Conservation (phyloP, 1,284 basidiomycete species). For the Fomitopsis palustris region DNA sequence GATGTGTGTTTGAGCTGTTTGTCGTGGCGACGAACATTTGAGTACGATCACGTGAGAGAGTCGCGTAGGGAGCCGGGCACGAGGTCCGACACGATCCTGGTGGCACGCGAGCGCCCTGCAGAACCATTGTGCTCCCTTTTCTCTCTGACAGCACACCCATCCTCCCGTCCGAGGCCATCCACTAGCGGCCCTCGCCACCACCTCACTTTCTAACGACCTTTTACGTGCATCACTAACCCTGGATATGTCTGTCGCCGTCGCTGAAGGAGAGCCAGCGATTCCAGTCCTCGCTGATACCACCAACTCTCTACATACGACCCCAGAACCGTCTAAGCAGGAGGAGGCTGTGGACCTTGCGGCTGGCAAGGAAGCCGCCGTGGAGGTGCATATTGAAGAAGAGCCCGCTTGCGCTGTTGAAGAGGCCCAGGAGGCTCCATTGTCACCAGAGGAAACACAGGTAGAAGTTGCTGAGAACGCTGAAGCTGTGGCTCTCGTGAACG, state of each 20-base stretch:
- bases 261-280: slow-evolving; percentile 10
- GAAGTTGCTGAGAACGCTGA: neutral
- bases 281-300: slow-evolving; percentile 12
- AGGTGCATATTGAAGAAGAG: neutral
- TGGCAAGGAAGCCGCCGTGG: neutral
- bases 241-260: slow-evolving; percentile 26
- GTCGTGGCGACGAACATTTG: neutral
- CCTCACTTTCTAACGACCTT: slow-evolving; percentile 13
- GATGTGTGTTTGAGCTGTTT: neutral
- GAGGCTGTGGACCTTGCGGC: slow-evolving; percentile 3
- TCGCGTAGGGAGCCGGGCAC: slow-evolving; percentile 8
- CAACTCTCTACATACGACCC: slow-evolving; percentile 6
- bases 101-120: slow-evolving; percentile 7
- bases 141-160: neutral
- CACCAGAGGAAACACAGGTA: neutral
- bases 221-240: neutral
- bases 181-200: neutral
- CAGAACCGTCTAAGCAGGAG: slow-evolving; percentile 7
- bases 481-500: neutral
- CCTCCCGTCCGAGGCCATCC: neutral
- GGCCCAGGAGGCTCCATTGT: neutral
- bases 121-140: slow-evolving; percentile 3
- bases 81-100: slow-evolving; percentile 4
- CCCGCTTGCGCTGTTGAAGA: neutral
- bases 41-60: slow-evolving; percentile 5